Percentiles rank a stretch among this genome's conserved stretches.
phyloP scores from a whole-genome alignment of 106 monocot genomes.

The Acorus calamus region DNA sequence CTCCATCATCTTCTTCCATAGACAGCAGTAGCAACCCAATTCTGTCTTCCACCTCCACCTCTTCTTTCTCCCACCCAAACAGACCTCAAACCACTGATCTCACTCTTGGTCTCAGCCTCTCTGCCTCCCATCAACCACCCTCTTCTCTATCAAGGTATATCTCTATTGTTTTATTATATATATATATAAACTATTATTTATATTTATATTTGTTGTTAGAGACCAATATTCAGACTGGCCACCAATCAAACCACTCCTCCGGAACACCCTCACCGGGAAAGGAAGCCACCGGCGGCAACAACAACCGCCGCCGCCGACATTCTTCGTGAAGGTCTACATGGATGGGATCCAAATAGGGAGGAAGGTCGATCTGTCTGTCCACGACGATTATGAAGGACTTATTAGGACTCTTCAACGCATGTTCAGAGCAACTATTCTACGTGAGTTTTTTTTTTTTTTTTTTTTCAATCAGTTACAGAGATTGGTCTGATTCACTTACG shows the following conservation, averaged over 20 bases:
- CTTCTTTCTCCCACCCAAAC: slow-evolving; percentile 12
- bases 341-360: slow-evolving; percentile 51
- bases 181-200: too few relatives aligned
- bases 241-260: slow-evolving; percentile 54
- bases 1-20: slow-evolving; percentile 43
- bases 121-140: slow-evolving; percentile 6
- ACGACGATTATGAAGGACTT: slow-evolving; percentile 15
- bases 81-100: slow-evolving; percentile 48
- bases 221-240: too few relatives aligned
- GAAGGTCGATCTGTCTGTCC: slow-evolving; percentile 29
- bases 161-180: neutral
- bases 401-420: slow-evolving; percentile 17
- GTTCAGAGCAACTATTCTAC: slow-evolving; percentile 28
- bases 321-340: slow-evolving; percentile 67
- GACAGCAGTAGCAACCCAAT: slow-evolving; percentile 43
- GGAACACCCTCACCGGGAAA: slow-evolving; percentile 18
- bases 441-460: slow-evolving; percentile 6
- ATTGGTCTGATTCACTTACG: neutral
- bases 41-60: slow-evolving; percentile 20
- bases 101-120: slow-evolving; percentile 30
- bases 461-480: neutral
- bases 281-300: neutral
- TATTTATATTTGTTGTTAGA: too few relatives aligned
- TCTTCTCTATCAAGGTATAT: slow-evolving; percentile 12
- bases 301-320: too few relatives aligned